These are phyloP conservation scores for Rhinocladiella similis DNA, from an alignment of 2,329 filamentous ascomycete genomes.

Conservation along the genomic window DNA sequence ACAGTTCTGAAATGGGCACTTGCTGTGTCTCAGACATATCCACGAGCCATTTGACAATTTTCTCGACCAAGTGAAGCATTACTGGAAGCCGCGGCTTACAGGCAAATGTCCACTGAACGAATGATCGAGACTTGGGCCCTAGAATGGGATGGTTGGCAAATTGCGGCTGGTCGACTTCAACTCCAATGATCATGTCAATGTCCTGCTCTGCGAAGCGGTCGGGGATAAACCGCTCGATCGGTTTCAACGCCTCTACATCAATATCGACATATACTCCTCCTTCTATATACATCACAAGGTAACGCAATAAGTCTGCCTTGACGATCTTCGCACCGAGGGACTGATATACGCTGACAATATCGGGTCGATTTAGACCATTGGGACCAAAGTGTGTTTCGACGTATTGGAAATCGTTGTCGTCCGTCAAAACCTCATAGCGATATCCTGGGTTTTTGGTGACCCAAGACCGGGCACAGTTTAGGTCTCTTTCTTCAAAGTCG, in stretches of 20 bases:
- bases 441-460: slow-evolving; percentile 64
- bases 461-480: slow-evolving; percentile 63
- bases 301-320: slow-evolving; percentile 65
- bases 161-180: slow-evolving; percentile 69
- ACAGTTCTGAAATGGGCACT: slow-evolving; percentile 58
- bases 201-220: slow-evolving; percentile 61
- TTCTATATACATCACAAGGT: slow-evolving; percentile 67
- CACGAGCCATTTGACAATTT: slow-evolving; percentile 66
- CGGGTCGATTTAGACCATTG: slow-evolving; percentile 63
- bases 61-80: slow-evolving; percentile 67
- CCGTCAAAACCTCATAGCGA: slow-evolving; percentile 68
- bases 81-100: slow-evolving; percentile 67
- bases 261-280: slow-evolving; percentile 61
- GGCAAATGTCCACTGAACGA: slow-evolving; percentile 75
- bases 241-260: slow-evolving; percentile 57
- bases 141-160: slow-evolving; percentile 64
- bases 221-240: slow-evolving; percentile 59
- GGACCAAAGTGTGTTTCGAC: slow-evolving; percentile 68
- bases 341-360: slow-evolving; percentile 63
- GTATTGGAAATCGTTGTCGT: slow-evolving; percentile 65
- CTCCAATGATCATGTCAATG: slow-evolving; percentile 69
- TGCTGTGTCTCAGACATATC: slow-evolving; percentile 59
- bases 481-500: slow-evolving; percentile 64
- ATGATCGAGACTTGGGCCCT: slow-evolving; percentile 67
- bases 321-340: slow-evolving; percentile 63